Evolutionary conservation across 768 basidiomycete species (phyloP).

Genomic region (Sistotremastrum suecicum): DNA sequence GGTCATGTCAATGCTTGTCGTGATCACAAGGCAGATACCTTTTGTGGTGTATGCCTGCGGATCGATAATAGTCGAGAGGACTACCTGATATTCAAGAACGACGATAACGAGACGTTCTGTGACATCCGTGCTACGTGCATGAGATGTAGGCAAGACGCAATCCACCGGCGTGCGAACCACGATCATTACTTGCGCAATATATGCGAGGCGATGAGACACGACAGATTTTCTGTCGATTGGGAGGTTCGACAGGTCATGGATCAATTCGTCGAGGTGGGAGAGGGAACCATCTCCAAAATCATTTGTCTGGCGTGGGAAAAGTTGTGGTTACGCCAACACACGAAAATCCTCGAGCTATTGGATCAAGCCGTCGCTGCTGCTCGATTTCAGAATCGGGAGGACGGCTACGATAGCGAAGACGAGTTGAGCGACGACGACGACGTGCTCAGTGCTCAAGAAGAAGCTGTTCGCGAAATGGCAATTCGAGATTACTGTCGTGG

Average conservation of each 20-base stretch:
- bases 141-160: constrained; percentile 47
- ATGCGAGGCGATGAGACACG: constrained; percentile 33
- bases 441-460: constrained; percentile 20
- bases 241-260: constrained; percentile 55
- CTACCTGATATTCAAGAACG: constrained; percentile 32
- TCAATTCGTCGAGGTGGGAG: constrained; percentile 59
- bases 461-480: constrained; percentile 37
- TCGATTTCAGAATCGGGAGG: constrained; percentile 24
- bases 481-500: constrained; percentile 59
- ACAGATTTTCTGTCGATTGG: constrained; percentile 34
- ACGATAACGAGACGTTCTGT: constrained; percentile 57
- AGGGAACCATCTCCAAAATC: constrained; percentile 52
- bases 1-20: constrained; percentile 40
- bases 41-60: constrained; percentile 58
- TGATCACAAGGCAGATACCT: constrained; percentile 45
- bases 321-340: constrained; percentile 50
- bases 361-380: constrained; percentile 53
- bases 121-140: constrained; percentile 54
- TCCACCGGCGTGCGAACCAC: constrained; percentile 30
- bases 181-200: constrained; percentile 31
- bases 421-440: constrained; percentile 20
- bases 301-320: constrained; percentile 52
- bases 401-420: constrained; percentile 12
- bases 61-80: constrained; percentile 25
- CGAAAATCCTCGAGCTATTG: constrained; percentile 53